Percentiles rank a stretch among this genome's conserved stretches.
Conservation (phyloP, 176 grass and related monocot species). For the Eragrostis curvula region DNA sequence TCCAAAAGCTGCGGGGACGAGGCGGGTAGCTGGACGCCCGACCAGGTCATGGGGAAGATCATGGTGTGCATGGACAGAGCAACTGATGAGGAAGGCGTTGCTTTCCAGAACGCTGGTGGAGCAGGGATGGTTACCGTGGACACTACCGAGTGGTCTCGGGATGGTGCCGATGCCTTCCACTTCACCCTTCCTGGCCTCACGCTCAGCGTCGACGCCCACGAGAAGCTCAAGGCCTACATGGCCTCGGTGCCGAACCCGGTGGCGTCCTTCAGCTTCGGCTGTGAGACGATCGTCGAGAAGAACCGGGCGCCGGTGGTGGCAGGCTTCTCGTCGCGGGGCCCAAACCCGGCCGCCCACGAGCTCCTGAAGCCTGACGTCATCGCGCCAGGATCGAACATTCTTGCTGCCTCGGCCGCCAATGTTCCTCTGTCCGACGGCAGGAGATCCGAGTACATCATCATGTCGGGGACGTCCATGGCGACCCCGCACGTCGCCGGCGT, state of each 20-base stretch:
- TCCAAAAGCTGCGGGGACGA: neutral
- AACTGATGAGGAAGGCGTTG: too few species aligned
- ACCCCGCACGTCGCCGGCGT: slow-evolving; percentile 48
- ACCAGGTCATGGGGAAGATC: neutral
- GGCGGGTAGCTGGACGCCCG: neutral
- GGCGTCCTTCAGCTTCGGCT: slow-evolving; percentile 16
- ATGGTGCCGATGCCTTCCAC: neutral
- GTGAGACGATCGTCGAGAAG: neutral
- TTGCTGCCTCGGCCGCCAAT: neutral
- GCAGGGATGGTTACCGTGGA: neutral
- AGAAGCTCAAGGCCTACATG: neutral
- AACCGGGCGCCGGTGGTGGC: neutral
- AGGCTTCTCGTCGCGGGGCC: slow-evolving; percentile 11
- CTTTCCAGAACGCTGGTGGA: neutral
- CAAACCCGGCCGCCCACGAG: neutral
- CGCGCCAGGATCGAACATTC: slow-evolving; percentile 21
- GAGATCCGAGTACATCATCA: too few species aligned
- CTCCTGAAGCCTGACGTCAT: slow-evolving; percentile 17
- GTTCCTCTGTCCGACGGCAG: neutral
- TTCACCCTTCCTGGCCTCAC: too few species aligned
- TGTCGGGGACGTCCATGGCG: slow-evolving; percentile 55
- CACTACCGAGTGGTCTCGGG: neutral
- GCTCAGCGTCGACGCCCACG: too few species aligned
- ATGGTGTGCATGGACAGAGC: neutral
- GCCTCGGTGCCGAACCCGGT: neutral